phyloP scores from a whole-genome alignment of 176 grass and related monocot species.

The Guadua angustifolia region DNA sequence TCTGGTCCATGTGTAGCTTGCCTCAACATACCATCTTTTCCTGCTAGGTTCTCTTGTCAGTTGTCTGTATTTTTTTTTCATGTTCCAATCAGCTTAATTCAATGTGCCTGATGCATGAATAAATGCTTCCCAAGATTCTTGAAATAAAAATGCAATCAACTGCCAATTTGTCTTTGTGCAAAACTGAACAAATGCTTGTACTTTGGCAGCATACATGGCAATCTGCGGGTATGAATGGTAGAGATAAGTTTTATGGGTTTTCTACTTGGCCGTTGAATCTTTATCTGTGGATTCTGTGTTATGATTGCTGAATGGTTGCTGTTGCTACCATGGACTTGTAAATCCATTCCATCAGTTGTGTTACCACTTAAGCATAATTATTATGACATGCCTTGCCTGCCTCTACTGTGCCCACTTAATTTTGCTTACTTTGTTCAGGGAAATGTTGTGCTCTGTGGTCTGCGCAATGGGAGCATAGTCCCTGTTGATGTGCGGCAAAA shows the following conservation, averaged over 20 bases:
- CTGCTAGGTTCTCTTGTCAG: background rate
- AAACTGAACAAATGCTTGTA: slow-evolving; percentile 2
- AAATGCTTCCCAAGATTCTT: slow-evolving; percentile 9
- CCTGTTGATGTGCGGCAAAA: slow-evolving; percentile 66
- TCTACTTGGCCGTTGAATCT: background rate
- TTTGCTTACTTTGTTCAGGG: slow-evolving; percentile 48
- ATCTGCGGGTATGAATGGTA: slow-evolving; percentile 27
- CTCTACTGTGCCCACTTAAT: slow-evolving; percentile 25
- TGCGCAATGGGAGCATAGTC: slow-evolving; percentile 62
- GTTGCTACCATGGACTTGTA: background rate
- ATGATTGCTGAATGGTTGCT: slow-evolving; percentile 4
- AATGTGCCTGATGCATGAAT: background rate
- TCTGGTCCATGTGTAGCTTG: background rate
- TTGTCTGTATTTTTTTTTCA: background rate
- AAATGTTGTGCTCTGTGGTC: slow-evolving; percentile 73
- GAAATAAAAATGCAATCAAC: slow-evolving; percentile 8
- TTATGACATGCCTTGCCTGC: slow-evolving; percentile 2
- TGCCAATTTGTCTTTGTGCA: slow-evolving; percentile 20
- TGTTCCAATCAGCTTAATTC: slow-evolving; percentile 22
- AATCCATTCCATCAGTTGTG: background rate
- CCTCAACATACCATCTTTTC: background rate
- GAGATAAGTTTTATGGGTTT: background rate
- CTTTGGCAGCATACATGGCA: slow-evolving; percentile 16
- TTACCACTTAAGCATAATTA: slow-evolving; percentile 1
- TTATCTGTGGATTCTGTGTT: background rate